Conservation (phyloP, 306 rosid species). For the Erythrophleum fordii region DNA sequence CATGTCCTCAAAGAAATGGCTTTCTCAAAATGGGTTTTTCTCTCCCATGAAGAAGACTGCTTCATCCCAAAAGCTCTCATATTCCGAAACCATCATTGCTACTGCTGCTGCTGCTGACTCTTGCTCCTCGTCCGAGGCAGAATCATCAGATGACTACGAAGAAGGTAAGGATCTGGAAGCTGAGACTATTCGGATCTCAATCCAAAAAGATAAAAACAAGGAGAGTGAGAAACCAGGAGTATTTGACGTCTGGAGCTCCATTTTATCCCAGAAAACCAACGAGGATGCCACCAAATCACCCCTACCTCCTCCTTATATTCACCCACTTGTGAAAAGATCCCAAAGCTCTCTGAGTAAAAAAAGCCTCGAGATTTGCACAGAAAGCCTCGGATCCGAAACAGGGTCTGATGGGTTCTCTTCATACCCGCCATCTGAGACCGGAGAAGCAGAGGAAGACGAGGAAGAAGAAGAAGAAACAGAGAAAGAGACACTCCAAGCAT, state of each 20-base stretch:
- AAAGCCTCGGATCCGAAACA: slow-evolving; percentile 93
- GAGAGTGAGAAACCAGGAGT: slow-evolving; percentile 41
- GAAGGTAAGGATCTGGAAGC: slow-evolving; percentile 11
- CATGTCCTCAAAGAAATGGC: slow-evolving; percentile 89
- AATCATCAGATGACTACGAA: slow-evolving; percentile 24
- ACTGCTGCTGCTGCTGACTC: slow-evolving; percentile 31
- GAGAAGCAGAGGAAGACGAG: slow-evolving; percentile 36
- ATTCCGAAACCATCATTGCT: slow-evolving; percentile 9
- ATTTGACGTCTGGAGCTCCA: slow-evolving; percentile 61
- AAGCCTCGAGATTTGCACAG: slow-evolving; percentile 87
- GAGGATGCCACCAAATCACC: slow-evolving; percentile 45
- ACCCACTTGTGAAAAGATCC: slow-evolving; percentile 76
- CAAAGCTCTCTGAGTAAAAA: slow-evolving; percentile 57
- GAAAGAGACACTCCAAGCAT: slow-evolving; percentile 10
- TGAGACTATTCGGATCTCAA: slow-evolving; percentile 54
- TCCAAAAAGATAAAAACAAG: slow-evolving; percentile 40
- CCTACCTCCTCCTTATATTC: slow-evolving; percentile 67
- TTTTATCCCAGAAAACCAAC: slow-evolving; percentile 51
- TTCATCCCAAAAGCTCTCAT: slow-evolving; percentile 54
- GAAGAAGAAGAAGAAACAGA: slow-evolving; percentile 18
- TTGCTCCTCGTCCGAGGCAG: slow-evolving; percentile 42
- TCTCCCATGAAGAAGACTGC: slow-evolving; percentile 58
- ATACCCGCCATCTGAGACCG: slow-evolving; percentile 51
- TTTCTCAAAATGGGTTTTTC: slow-evolving; percentile 55
- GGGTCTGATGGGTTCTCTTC: slow-evolving; percentile 78